Evolutionary conservation across 2,329 filamentous ascomycete genomes (phyloP).

Genomic region (Diplodia intermedia): DNA sequence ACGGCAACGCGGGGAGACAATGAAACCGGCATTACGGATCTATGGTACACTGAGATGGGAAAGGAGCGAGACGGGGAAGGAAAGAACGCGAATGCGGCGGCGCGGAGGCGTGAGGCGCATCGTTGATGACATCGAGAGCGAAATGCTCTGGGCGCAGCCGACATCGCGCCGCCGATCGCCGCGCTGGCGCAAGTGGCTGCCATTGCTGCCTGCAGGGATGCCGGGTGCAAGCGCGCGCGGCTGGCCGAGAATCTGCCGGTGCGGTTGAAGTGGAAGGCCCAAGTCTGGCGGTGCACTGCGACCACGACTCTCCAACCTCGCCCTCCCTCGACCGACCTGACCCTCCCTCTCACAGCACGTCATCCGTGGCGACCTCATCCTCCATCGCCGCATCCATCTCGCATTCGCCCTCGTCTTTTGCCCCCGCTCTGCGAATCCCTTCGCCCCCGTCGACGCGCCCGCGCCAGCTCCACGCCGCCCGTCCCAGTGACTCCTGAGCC

Average conservation of each 20-base stretch:
- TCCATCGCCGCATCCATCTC: slow-evolving; percentile 10
- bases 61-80: slow-evolving; percentile 6
- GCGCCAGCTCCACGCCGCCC: slow-evolving; percentile 25
- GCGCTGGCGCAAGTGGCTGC: not conserved
- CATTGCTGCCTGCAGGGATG: not conserved
- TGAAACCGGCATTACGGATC: slow-evolving; percentile 5
- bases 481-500: slow-evolving; percentile 27
- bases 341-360: not conserved
- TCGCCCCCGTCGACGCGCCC: slow-evolving; percentile 1
- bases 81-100: not conserved
- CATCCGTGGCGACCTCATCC: not conserved
- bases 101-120: slow-evolving; percentile 4
- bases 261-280: slow-evolving; percentile 9
- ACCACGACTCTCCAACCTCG: slow-evolving; percentile 22
- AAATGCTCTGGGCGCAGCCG: slow-evolving; percentile 19
- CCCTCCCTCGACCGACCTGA: not conserved
- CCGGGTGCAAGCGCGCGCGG: not conserved
- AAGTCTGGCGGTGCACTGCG: slow-evolving; percentile 27
- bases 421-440: not conserved
- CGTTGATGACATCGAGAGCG: slow-evolving; percentile 18
- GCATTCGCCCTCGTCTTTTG: not conserved
- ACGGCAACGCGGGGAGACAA: slow-evolving; percentile 2
- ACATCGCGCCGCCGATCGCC: slow-evolving; percentile 31
- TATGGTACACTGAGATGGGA: slow-evolving; percentile 7
- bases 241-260: slow-evolving; percentile 1